Evolutionary conservation across 2,329 filamentous ascomycete genomes (phyloP), one percentile per base, ranked within the genome.

Genomic region (Cladophialophora immunda): DNA sequence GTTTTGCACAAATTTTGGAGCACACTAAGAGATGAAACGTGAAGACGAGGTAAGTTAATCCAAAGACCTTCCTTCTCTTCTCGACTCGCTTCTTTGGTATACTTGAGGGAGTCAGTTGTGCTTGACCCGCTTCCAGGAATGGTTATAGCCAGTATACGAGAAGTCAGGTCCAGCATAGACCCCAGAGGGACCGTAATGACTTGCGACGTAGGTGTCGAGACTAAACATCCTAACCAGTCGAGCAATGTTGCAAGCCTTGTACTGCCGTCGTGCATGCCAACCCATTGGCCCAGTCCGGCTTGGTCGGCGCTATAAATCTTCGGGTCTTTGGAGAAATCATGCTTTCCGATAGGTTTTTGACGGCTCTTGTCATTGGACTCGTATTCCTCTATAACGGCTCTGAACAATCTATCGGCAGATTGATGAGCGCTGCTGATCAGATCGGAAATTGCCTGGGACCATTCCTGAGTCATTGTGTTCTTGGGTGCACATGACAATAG

Each of bases 41-140:
- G 93, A 45, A 97, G 86, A 9, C 86, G 83, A 4, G 94, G 92
- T 11, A 97, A 83, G 19, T 87, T 82, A 55, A 85, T 81, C 87
- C 91, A 94, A 3, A 97, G 83, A 53, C 89, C 87, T 61, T 97
- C 92, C 68, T 90, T 90, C 78, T 97, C 94, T 58, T 96, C 92
- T 68, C 90, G 87, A 34, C 89, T 85, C 69, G 95, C 87, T 69
- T 92, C 90, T 7, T 89, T 83, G 72, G 93, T 94, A 66, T 89
- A 83, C 67, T 89, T 86, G n/a, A 87, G 81, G 71, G 80, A 81
- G 22, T 77, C 78, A 66, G 83, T 27, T 27, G 83, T 8, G 62
- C 68, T 45, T 66, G 68, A 29, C 75, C 67, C 77, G 80, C 75
- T 74, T 83, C 79, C 71, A 73, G 83, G 64, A 71, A 86, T 77